Evolutionary conservation across 2,329 filamentous ascomycete species (phyloP).

Genomic region (Remersonia thermophila): DNA sequence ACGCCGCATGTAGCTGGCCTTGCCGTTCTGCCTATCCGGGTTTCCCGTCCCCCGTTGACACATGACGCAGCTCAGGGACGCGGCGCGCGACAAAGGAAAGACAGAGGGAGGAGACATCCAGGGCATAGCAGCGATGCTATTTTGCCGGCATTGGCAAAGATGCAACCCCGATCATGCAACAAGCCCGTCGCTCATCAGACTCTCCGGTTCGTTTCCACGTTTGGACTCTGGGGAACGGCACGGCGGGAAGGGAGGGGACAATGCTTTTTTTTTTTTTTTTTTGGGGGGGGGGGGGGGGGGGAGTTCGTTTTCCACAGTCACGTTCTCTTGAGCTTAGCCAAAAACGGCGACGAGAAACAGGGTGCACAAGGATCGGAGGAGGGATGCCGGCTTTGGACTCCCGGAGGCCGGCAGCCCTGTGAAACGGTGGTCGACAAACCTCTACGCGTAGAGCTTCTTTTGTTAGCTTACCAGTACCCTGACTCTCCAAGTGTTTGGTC

Average conservation of each 20-base stretch:
- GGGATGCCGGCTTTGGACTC: background rate
- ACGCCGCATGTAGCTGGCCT: no score
- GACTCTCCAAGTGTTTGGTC: background rate
- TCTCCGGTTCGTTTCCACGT: no score
- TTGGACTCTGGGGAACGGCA: no score
- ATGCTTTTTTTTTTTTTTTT: no score
- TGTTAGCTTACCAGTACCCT: background rate
- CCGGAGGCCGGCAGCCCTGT: background rate
- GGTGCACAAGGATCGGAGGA: constrained; percentile 5
- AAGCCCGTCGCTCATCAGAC: constrained; percentile 1
- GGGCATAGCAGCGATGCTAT: constrained; percentile 1
- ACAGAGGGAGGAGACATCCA: constrained; percentile 10
- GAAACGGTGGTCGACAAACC: constrained; percentile 1
- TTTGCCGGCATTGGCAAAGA: constrained; percentile 23
- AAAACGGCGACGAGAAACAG: constrained; percentile 3
- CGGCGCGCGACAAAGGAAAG: no score
- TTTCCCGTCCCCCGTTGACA: no score
- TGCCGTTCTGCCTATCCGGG: no score
- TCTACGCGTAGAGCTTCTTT: background rate
- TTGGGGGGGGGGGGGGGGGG: no score
- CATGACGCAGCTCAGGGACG: no score
- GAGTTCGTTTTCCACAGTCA: no score
- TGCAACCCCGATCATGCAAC: constrained; percentile 19
- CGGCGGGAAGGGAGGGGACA: no score
- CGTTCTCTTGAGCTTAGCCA: no score